Evolutionary conservation across 108 stramenopile species (phyloP), one percentile per base, ranked within the genome.

Genomic region (Skeletonema potamos): DNA sequence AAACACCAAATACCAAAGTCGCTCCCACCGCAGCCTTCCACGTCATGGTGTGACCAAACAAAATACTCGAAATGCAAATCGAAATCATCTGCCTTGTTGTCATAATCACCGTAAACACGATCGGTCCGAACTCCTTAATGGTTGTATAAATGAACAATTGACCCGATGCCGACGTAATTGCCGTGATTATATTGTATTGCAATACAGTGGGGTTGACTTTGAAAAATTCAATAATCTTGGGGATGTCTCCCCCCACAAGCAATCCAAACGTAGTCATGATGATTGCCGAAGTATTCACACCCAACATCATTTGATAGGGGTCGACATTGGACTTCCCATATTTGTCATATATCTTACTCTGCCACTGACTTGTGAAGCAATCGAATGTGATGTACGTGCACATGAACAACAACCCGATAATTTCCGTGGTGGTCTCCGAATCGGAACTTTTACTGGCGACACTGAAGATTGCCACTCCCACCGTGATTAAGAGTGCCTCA

Each of bases 291-390:
- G 84, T 90, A 73, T 99, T 99, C 62, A 99, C 97, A 13, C 94
- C 94, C 60, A 99, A 81, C 99, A 99, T 99, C 99, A 99, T 99
- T 77, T 98, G 97, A 81, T 97, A 98, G 51, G 84, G 87, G 66
- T 92, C 93, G 9, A 99, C 93, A 72, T 96, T 93, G 46, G 74
- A 66, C 28, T 87, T 70, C 17, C 95, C 95, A 79, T 98, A 96
- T 72, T 95, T 92, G 66, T 77, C 72, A 87, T 98, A 99, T 54
- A 99, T 87, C 54, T 95, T 94, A 60, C 87, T 87, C 73, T 99
- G 98, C 98, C 98, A 99, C 77, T 99, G 98, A 2, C 92, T 92
- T 12, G 99, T 99, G 86, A 99, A 99, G 17, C 92, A 97, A 75
- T 99, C 99, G 72, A 93, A 99, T 17, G 72, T 77, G 55, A 99